These are phyloP conservation scores for Penicillium cinerascens DNA, from an alignment of 495 filamentous ascomycete species.

Conservation along the genomic window DNA sequence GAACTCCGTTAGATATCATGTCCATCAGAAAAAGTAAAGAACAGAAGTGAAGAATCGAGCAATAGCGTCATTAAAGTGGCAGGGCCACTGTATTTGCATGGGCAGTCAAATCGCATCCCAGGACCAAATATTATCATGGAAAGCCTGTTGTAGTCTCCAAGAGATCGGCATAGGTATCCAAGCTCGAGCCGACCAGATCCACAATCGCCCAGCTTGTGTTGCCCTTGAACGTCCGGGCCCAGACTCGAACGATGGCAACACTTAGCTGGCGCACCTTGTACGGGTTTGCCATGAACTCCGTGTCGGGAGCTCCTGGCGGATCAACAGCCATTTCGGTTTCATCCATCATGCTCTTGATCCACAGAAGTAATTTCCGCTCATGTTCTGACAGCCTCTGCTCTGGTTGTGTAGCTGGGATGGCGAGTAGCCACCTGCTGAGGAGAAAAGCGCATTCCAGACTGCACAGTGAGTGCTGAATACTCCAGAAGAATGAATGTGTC, in stretches of 20 bases:
- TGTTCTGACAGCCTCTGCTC: constrained; percentile 50
- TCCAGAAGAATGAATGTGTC: constrained; percentile 54
- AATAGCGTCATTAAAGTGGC: constrained; percentile 12
- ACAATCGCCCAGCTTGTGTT: constrained; percentile 55
- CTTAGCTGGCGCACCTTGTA: constrained; percentile 47
- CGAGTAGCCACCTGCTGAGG: constrained; percentile 51
- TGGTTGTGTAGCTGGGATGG: constrained; percentile 43
- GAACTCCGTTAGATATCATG: constrained; percentile 16
- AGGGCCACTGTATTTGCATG: background rate
- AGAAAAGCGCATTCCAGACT: constrained; percentile 53
- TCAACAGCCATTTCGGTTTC: constrained; percentile 70
- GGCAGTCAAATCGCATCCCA: background rate
- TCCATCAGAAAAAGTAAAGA: constrained; percentile 2
- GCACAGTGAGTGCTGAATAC: constrained; percentile 54
- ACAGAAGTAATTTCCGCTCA: constrained; percentile 61
- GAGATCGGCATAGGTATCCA: constrained; percentile 45
- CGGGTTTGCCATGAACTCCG: constrained; percentile 44
- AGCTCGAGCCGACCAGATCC: constrained; percentile 46
- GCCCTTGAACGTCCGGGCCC: constrained; percentile 52
- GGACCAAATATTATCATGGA: background rate
- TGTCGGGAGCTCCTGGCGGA: constrained; percentile 39
- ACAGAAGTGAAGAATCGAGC: constrained; percentile 1
- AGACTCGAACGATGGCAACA: constrained; percentile 51
- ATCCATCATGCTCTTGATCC: constrained; percentile 70
- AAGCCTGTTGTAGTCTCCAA: constrained; percentile 27